Conservation (phyloP, 768 basidiomycete genomes). For the Serendipita vermifera region DNA sequence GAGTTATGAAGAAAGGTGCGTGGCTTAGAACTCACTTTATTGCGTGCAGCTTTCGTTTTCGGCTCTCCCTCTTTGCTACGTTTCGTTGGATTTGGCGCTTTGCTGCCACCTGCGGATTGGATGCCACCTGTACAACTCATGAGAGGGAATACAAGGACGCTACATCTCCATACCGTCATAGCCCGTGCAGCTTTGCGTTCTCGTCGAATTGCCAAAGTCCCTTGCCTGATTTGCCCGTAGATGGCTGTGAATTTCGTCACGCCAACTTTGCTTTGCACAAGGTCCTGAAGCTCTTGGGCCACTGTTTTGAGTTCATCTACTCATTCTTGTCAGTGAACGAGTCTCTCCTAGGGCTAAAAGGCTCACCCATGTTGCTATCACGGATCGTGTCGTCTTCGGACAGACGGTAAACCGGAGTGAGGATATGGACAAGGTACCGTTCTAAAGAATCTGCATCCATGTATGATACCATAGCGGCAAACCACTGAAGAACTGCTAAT, state of each 20-base stretch:
- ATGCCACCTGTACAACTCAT: slow-evolving; percentile 37
- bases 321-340: background rate
- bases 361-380: slow-evolving; percentile 65
- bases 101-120: slow-evolving; percentile 64
- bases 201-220: slow-evolving; percentile 48
- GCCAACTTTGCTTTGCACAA: slow-evolving; percentile 79
- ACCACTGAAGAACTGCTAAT: slow-evolving; percentile 72
- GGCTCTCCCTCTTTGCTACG: slow-evolving; percentile 66
- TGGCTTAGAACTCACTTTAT: slow-evolving; percentile 5
- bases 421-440: slow-evolving; percentile 65
- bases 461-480: slow-evolving; percentile 75
- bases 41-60: slow-evolving; percentile 51
- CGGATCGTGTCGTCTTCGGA: slow-evolving; percentile 75
- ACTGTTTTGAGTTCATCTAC: slow-evolving; percentile 74
- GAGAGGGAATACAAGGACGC: background rate
- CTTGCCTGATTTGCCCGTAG: slow-evolving; percentile 72
- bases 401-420: slow-evolving; percentile 78
- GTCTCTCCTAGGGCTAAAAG: background rate
- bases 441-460: slow-evolving; percentile 50
- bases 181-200: slow-evolving; percentile 55
- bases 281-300: slow-evolving; percentile 71
- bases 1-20: background rate
- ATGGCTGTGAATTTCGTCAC: slow-evolving; percentile 65
- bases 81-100: slow-evolving; percentile 62
- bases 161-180: slow-evolving; percentile 28